Evolutionary conservation across 108 stramenopile genomes (phyloP).

Genomic region (Cyclotella baltica): DNA sequence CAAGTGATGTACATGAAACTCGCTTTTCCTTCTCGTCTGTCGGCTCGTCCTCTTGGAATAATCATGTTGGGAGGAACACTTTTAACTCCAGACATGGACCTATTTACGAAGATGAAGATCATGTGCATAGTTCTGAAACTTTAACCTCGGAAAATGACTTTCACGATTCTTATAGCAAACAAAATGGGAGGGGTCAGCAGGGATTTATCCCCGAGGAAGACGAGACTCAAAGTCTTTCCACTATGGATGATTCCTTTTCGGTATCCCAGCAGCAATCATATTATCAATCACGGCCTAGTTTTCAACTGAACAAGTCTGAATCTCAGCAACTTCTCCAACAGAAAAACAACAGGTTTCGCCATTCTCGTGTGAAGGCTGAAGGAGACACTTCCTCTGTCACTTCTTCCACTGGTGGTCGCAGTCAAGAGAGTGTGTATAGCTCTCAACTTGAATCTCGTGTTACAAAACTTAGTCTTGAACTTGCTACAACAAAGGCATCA

Average conservation of each 20-base stretch:
- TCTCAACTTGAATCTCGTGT: conserved; percentile 40
- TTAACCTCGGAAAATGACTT: neutral
- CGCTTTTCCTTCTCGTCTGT: conserved; percentile 1
- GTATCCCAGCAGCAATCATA: neutral
- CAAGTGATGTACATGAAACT: neutral
- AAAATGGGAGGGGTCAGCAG: neutral
- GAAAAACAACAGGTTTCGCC: neutral
- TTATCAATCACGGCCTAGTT: conserved; percentile 1
- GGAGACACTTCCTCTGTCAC: neutral
- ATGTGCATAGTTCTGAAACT: neutral
- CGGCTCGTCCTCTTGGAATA: neutral
- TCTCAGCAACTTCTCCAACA: neutral
- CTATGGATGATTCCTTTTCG: conserved; percentile 35
- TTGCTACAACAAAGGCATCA: conserved; percentile 39
- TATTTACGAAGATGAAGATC: conserved; percentile 6
- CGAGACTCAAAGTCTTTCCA: conserved; percentile 31
- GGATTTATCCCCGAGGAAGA: conserved; percentile 24
- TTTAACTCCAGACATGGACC: neutral
- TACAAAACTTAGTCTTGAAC: conserved; percentile 40
- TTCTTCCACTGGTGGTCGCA: neutral
- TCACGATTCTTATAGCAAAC: neutral
- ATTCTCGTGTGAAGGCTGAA: neutral
- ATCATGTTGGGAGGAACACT: neutral
- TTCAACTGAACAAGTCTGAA: conserved; percentile 18
- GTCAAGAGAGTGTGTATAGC: conserved; percentile 4